Conservation (phyloP, 176 grass and related monocot genomes). For the Oryza officinalis region DNA sequence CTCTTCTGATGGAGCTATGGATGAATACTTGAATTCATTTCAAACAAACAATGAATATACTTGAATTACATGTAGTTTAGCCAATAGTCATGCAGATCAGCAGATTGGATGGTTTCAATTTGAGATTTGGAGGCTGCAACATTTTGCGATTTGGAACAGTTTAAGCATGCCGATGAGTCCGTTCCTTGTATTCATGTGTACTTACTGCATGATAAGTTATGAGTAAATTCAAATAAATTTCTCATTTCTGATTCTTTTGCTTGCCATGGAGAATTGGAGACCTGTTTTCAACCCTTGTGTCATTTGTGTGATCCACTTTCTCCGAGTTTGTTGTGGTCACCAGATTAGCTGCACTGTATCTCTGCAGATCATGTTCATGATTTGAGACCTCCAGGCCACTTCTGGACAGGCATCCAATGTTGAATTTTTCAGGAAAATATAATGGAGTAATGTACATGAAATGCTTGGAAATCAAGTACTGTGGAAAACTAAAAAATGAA, state of each 20-base stretch:
- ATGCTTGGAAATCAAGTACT: neutral
- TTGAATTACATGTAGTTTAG: neutral
- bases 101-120: neutral
- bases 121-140: neutral
- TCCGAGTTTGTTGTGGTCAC: neutral
- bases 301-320: neutral
- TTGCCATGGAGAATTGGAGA: neutral
- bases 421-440: neutral
- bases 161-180: neutral
- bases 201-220: neutral
- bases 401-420: neutral
- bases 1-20: constrained; percentile 52
- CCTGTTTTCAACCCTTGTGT: neutral
- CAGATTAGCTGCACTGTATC: neutral
- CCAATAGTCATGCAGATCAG: neutral
- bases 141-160: neutral
- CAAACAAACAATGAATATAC: neutral
- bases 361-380: neutral
- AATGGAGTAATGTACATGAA: neutral
- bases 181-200: neutral
- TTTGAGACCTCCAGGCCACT: neutral
- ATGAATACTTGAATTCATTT: neutral
- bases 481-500: neutral
- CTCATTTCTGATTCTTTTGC: neutral
- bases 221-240: neutral